Conservation (phyloP, 495 filamentous ascomycete genomes). For the Aspergillus cristatus region DNA sequence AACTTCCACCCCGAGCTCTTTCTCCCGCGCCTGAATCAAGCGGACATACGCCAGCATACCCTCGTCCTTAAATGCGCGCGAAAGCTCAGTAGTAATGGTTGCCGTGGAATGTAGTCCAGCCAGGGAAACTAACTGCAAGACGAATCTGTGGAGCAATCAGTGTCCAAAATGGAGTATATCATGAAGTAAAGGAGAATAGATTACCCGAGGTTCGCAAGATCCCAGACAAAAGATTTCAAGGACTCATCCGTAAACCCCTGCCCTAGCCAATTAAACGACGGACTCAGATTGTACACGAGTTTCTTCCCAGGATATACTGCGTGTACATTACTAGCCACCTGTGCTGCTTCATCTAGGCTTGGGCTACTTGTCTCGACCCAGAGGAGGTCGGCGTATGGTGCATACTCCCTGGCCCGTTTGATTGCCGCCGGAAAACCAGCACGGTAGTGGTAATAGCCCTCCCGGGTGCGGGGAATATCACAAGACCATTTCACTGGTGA, state of each 20-base stretch:
- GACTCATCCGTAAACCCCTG: slow-evolving; percentile 78
- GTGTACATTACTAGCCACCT: slow-evolving; percentile 69
- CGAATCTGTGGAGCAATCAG: slow-evolving; percentile 50
- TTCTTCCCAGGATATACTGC: slow-evolving; percentile 61
- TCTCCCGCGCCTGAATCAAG: slow-evolving; percentile 77
- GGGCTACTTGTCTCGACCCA: slow-evolving; percentile 96
- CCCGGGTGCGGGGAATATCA: slow-evolving; percentile 86
- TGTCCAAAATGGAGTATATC: no score
- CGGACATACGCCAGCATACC: slow-evolving; percentile 96
- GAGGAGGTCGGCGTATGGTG: slow-evolving; percentile 85
- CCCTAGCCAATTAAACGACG: slow-evolving; percentile 96
- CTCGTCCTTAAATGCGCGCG: slow-evolving; percentile 70
- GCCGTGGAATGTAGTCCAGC: slow-evolving; percentile 87
- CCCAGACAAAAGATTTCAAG: slow-evolving; percentile 87
- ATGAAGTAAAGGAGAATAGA: slow-evolving; percentile 1
- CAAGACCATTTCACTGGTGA: slow-evolving; percentile 72
- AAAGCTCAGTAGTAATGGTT: slow-evolving; percentile 76
- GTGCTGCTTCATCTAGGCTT: slow-evolving; percentile 60
- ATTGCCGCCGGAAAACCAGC: slow-evolving; percentile 83
- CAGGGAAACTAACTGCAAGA: slow-evolving; percentile 84
- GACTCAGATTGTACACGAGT: slow-evolving; percentile 90
- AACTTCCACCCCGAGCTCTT: slow-evolving; percentile 90
- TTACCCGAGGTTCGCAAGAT: slow-evolving; percentile 77
- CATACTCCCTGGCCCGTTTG: slow-evolving; percentile 85
- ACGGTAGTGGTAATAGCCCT: slow-evolving; percentile 93